These are phyloP conservation scores for Colletotrichum magnum DNA, from an alignment of 2,329 filamentous ascomycete genomes.

Conservation along the genomic window DNA sequence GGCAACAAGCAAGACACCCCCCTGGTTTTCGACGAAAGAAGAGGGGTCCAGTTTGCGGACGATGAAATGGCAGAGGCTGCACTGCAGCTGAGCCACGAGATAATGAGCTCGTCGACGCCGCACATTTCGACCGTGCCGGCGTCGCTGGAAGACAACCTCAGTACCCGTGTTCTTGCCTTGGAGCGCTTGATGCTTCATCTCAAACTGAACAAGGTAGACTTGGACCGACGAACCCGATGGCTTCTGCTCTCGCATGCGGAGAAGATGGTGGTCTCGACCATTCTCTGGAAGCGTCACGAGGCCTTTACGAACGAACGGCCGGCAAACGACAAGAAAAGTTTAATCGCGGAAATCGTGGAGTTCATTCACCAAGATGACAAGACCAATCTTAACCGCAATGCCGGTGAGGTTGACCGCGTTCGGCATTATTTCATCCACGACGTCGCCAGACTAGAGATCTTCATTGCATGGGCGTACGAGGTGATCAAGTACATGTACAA, in stretches of 20 bases:
- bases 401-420: slow-evolving; percentile 82
- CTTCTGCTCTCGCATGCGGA: slow-evolving; percentile 89
- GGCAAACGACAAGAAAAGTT: slow-evolving; percentile 74
- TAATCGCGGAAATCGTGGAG: slow-evolving; percentile 81
- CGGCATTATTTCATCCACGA: slow-evolving; percentile 91
- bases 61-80: slow-evolving; percentile 84
- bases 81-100: slow-evolving; percentile 82
- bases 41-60: slow-evolving; percentile 75
- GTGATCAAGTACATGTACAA: slow-evolving; percentile 81
- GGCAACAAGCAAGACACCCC: slow-evolving; percentile 86
- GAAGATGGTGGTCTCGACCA: slow-evolving; percentile 84
- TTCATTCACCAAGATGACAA: slow-evolving; percentile 84
- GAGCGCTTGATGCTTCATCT: slow-evolving; percentile 82
- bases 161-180: slow-evolving; percentile 79
- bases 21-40: slow-evolving; percentile 83
- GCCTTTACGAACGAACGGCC: slow-evolving; percentile 72
- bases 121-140: slow-evolving; percentile 81
- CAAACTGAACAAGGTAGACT: slow-evolving; percentile 72
- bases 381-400: slow-evolving; percentile 73
- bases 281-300: slow-evolving; percentile 87
- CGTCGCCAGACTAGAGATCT: slow-evolving; percentile 78
- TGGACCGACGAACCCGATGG: slow-evolving; percentile 82
- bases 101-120: slow-evolving; percentile 82
- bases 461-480: slow-evolving; percentile 85
- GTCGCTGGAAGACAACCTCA: slow-evolving; percentile 86